Conservation (phyloP, 441 rosid species). For the Croton setiger region DNA sequence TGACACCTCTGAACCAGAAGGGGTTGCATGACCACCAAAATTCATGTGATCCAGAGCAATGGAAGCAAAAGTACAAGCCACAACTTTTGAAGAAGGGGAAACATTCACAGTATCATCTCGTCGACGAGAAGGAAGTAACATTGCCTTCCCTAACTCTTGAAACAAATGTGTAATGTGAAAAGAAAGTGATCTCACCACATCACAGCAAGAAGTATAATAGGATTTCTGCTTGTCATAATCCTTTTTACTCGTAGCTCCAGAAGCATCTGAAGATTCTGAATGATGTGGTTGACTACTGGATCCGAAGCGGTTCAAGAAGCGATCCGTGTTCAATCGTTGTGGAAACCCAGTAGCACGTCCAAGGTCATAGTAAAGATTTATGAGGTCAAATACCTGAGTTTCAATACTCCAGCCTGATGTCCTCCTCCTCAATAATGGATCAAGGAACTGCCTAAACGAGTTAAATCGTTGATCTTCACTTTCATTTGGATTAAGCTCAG, state of each 20-base stretch:
- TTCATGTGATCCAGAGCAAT: slow-evolving; percentile 77
- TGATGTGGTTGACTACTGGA: slow-evolving; percentile 29
- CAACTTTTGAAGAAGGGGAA: slow-evolving; percentile 85
- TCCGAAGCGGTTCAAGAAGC: slow-evolving; percentile 45
- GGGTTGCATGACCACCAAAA: slow-evolving; percentile 62
- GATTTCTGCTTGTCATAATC: slow-evolving; percentile 76
- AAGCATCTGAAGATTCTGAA: slow-evolving; percentile 52
- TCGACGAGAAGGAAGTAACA: slow-evolving; percentile 92
- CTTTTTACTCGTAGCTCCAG: slow-evolving; percentile 43
- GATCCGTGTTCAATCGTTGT: slow-evolving; percentile 57
- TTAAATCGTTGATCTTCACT: slow-evolving; percentile 80
- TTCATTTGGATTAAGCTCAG: slow-evolving; percentile 47
- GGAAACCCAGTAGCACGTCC: slow-evolving; percentile 81
- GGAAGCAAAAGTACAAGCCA: slow-evolving; percentile 80
- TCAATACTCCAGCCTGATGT: slow-evolving; percentile 86
- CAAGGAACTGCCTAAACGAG: slow-evolving; percentile 93
- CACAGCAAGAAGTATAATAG: slow-evolving; percentile 86
- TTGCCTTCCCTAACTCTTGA: slow-evolving; percentile 97
- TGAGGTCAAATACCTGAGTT: slow-evolving; percentile 94
- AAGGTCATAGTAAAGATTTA: slow-evolving; percentile 89
- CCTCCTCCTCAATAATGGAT: slow-evolving; percentile 91
- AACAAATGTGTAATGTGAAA: slow-evolving; percentile 89
- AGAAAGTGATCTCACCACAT: slow-evolving; percentile 84
- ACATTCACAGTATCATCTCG: slow-evolving; percentile 90
- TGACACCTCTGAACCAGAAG: slow-evolving; percentile 57